Evolutionary conservation across 2,329 filamentous ascomycete species (phyloP), one percentile per base, ranked within the genome.

Genomic region (Microdochium paspali): DNA sequence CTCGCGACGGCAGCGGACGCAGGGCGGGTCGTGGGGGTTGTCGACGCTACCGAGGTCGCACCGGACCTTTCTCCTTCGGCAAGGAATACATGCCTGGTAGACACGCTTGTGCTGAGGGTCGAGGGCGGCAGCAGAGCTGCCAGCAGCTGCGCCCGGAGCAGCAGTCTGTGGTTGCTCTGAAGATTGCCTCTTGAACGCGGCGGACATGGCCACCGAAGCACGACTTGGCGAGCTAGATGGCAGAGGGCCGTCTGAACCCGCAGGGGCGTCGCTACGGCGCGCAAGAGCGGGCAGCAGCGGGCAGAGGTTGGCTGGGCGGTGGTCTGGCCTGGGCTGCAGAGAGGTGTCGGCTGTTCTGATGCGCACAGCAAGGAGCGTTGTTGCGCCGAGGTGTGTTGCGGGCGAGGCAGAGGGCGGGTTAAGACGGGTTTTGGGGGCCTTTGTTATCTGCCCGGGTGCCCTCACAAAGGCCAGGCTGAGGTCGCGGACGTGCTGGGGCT

Each of bases 21-120:
- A 98, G 2, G 93, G 93, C 47, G 91, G 91, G 58, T 95, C 89
- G 66, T 90, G 83, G 23, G 93, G 93, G 58, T 93, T 91, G 68
- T 97, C 93, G 62, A 97, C 91, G 59, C 84, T 85, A 49, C 79
- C 79, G 6, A 83, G 67, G 54, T 82, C 78, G 63, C 77, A 82
- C 50, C 79, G 73, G 24, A 83, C 77, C 61, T 82, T 82, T 54
- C 77, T 72, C 3, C 77, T 73, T 18, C 78, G 76, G 52, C 78
- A 82, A 6, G 78, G 78, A 45, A 82, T 81, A 59, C 78, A 82
- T 25, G 78, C 78, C 58, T 82, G 78, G 53, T 82, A 82, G 53
- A 81, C 78, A 46, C 78, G 76, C 63, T 80, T 80, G 60, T 82
- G 76, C 56, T 76, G 74, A 15, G 50, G 49, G 24, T 30, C 18